Percentiles rank a stretch among this genome's conserved stretches.
phyloP scores from a whole-genome alignment of 768 basidiomycete species.

The Lactifluus echinatus region DNA sequence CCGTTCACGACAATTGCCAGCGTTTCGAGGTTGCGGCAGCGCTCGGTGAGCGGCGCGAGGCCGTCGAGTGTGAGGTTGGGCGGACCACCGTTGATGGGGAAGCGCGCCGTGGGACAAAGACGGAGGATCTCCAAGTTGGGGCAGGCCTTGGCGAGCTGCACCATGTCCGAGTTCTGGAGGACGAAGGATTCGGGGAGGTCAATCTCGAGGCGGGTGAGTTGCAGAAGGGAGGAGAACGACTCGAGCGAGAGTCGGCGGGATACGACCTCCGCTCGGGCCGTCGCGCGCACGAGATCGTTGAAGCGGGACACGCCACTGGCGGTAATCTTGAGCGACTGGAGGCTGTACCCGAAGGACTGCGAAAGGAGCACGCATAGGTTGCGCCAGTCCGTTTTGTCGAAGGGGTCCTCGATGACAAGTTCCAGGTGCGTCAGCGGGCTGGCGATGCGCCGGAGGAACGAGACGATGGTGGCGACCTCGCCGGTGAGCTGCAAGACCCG shows the following conservation, averaged over 20 bases:
- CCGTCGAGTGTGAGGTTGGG: slow-evolving; percentile 55
- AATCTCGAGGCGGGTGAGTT: slow-evolving; percentile 56
- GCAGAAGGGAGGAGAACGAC: slow-evolving; percentile 43
- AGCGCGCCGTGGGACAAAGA: slow-evolving; percentile 61
- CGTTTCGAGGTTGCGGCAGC: slow-evolving; percentile 55
- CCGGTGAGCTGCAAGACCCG: slow-evolving; percentile 60
- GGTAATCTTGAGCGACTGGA: slow-evolving; percentile 52
- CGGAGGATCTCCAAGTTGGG: slow-evolving; percentile 62
- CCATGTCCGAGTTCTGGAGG: slow-evolving; percentile 53
- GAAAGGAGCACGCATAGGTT: slow-evolving; percentile 56
- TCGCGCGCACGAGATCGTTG: slow-evolving; percentile 71
- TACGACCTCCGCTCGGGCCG: slow-evolving; percentile 52
- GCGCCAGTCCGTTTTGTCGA: slow-evolving; percentile 66
- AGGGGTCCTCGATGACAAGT: slow-evolving; percentile 72
- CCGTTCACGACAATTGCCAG: slow-evolving; percentile 57
- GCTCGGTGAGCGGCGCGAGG: slow-evolving; percentile 47
- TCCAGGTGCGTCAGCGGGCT: slow-evolving; percentile 61
- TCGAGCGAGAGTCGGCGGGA: slow-evolving; percentile 54
- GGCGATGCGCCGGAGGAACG: slow-evolving; percentile 62
- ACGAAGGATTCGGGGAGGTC: slow-evolving; percentile 72
- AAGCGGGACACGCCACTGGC: slow-evolving; percentile 71
- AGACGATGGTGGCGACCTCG: slow-evolving; percentile 57
- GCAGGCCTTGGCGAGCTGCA: slow-evolving; percentile 48
- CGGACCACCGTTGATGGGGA: slow-evolving; percentile 42
- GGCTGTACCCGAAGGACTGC: slow-evolving; percentile 49